Evolutionary conservation across 1,139 yeast species (phyloP), one percentile per base, ranked within the genome.

Genomic region (Sugiyamaella neomexicana): DNA sequence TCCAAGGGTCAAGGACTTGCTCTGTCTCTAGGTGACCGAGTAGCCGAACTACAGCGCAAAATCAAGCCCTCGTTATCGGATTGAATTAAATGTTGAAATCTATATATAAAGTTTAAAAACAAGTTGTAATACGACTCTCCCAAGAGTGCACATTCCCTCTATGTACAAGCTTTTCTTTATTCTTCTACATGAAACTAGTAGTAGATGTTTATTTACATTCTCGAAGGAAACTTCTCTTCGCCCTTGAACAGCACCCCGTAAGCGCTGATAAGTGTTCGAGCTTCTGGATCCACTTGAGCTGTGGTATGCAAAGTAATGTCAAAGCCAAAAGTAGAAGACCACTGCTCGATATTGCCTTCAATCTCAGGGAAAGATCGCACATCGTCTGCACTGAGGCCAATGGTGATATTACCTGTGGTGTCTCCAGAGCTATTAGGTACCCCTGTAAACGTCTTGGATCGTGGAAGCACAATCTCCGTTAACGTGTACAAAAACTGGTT

Each of bases 1-100:
- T 88, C 97, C 34, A 93, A 93, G 81, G 97, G 98, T 29, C 99
- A 95, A 77, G 99, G 99, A 2, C 80, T 95, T 63, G 99, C 99
- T 12, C 78, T 95, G 61, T 86, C 96, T 3, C 78, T 95, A 65
- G 99, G 99, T 62, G 99, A 95, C 68, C 83, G 91, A 65, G 95
- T 90, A 55, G 95, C 97, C 27, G 72, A 69, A 31, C 59, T 69
- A 46, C 71, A 68, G 55, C 60, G 69, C 29, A 64, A 62, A 46
- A 46, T 38, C 44, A 46, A 37, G 23, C 48, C 50, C n/a, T 32
- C 31, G 10, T 38, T 46, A 31, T 37, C 42, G 38, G 38, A 50
- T 16, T 34, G 29, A 50, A 16, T 27, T n/a, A 31, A 12, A 23
- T 46, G 38, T 27, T 37, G 42, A 32, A 34, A 36, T 20, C n/a